A percentile compares a stretch with the other conserved stretches of the same genome.
These are phyloP conservation scores for Talaromyces ruber DNA, from an alignment of 495 filamentous ascomycete species.

Conservation along the genomic window DNA sequence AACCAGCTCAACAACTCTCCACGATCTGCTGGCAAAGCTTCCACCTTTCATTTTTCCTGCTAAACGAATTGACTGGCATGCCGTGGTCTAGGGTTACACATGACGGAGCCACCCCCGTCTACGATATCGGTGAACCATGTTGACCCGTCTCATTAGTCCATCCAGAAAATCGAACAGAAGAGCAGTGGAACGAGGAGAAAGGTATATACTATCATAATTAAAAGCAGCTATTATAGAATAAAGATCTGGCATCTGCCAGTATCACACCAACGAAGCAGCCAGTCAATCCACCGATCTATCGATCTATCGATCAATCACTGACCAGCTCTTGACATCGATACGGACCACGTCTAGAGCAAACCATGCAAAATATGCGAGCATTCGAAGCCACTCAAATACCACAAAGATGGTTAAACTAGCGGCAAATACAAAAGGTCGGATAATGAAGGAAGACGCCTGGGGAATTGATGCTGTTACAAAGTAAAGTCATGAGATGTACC, in stretches of 20 bases:
- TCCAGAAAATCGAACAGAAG: not conserved
- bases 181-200: not conserved
- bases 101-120: not conserved
- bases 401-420: not conserved
- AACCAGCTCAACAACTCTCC: not conserved
- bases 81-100: not conserved
- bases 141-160: not conserved
- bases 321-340: not conserved
- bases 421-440: constrained; percentile 15
- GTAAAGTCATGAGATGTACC: not conserved
- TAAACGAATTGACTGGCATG: not conserved
- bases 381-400: not conserved
- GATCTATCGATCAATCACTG: not conserved
- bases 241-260: not conserved
- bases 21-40: not conserved
- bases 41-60: not conserved
- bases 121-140: not conserved
- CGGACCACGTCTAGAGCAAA: not conserved
- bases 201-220: constrained; percentile 1
- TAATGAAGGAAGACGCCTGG: constrained; percentile 11
- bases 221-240: not conserved
- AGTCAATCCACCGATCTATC: not conserved
- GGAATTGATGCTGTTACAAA: constrained; percentile 6
- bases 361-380: not conserved
- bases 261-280: not conserved